phyloP scores from a whole-genome alignment of 192 early-diverging fungal species.

The Funneliformis geosporum region DNA sequence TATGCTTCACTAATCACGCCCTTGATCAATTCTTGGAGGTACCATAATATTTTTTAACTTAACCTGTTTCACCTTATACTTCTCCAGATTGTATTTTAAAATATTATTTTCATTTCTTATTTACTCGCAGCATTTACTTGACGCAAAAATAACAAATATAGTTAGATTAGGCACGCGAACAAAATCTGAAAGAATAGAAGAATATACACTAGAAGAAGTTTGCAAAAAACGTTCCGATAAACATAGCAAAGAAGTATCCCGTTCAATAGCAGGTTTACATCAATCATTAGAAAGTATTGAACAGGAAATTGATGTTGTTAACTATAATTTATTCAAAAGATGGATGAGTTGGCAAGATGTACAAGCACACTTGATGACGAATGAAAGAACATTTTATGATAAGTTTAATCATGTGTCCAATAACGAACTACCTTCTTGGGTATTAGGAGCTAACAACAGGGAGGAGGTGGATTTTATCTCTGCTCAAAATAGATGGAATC shows the following conservation, averaged over 20 bases:
- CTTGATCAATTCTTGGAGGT: not conserved
- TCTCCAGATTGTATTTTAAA: too few species aligned
- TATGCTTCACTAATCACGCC: conserved; percentile 47
- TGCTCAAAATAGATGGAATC: not conserved
- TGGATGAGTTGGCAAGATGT: conserved; percentile 33
- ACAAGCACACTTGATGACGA: not conserved
- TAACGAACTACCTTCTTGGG: not conserved
- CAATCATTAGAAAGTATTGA: conserved; percentile 6
- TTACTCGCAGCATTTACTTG: not conserved
- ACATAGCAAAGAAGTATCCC: too few species aligned
- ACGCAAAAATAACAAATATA: conserved; percentile 24
- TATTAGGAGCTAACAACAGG: not conserved
- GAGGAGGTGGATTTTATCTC: not conserved
- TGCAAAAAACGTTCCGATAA: not conserved
- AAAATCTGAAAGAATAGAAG: conserved; percentile 35
- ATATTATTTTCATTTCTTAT: not conserved
- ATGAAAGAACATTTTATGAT: conserved; percentile 3
- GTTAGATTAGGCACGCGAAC: conserved; percentile 52
- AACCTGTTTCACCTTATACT: conserved; percentile 27
- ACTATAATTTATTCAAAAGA: conserved; percentile 9
- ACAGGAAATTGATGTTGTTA: conserved; percentile 24
- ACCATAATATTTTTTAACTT: not conserved
- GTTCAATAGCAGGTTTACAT: not conserved
- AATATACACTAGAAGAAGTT: conserved; percentile 28
- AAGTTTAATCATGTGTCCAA: conserved; percentile 4